phyloP scores from a whole-genome alignment of 2,329 filamentous ascomycete genomes.

The Sporothrix brasiliensis region DNA sequence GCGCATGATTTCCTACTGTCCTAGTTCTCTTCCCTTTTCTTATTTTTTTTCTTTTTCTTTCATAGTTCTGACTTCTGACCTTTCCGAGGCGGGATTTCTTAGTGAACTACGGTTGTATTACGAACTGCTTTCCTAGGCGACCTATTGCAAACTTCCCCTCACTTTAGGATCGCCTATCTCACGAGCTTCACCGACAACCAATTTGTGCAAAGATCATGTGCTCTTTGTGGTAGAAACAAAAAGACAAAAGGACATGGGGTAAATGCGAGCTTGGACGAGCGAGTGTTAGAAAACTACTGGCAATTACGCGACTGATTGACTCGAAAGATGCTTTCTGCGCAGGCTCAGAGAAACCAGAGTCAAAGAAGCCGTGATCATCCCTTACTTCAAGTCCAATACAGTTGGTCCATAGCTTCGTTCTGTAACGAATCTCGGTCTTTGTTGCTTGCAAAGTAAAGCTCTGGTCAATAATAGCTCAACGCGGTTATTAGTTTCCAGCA shows the following conservation, averaged over 20 bases:
- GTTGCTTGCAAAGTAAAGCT: not conserved
- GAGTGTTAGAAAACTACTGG: not conserved
- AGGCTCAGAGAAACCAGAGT: not conserved
- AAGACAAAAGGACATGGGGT: not conserved
- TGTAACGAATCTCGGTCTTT: not conserved
- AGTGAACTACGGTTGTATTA: not conserved
- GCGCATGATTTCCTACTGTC: no score
- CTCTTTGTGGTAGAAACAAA: not conserved
- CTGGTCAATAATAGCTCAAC: conserved; percentile 19
- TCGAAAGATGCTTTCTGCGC: not conserved
- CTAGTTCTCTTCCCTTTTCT: not conserved
- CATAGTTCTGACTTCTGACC: not conserved
- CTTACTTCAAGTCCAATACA: not conserved
- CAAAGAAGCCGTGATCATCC: not conserved
- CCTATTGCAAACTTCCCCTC: not conserved
- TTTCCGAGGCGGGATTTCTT: not conserved
- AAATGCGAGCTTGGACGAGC: no score
- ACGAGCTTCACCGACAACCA: not conserved
- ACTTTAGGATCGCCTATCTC: not conserved
- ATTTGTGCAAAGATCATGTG: not conserved
- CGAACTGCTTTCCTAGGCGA: not conserved
- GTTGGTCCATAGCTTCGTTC: conserved; percentile 1
- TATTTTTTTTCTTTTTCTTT: not conserved
- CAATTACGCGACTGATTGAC: not conserved
- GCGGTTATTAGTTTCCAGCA: not conserved